Conservation (phyloP, 2,329 filamentous ascomycete species). For the Fusarium chaquense region DNA sequence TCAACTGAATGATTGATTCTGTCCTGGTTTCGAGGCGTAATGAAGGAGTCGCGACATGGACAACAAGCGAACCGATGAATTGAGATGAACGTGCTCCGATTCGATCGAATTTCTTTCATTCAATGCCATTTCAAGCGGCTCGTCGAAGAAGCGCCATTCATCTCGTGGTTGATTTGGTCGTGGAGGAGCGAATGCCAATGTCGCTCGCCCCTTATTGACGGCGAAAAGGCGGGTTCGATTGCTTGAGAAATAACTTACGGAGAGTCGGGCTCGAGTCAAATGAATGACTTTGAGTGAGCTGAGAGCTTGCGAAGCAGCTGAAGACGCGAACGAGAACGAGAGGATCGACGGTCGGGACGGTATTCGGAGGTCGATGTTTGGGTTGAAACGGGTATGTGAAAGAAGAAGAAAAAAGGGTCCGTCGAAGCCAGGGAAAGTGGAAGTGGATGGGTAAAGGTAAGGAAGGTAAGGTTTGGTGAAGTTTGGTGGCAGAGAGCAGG, state of each 20-base stretch:
- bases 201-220: constrained; percentile 20
- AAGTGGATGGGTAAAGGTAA: constrained; percentile 33
- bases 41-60: constrained; percentile 19
- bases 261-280: constrained; percentile 42
- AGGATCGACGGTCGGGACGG: constrained; percentile 39
- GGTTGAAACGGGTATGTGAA: constrained; percentile 43
- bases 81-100: constrained; percentile 12
- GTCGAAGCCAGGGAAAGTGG: constrained; percentile 42
- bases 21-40: constrained; percentile 10
- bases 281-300: constrained; percentile 30
- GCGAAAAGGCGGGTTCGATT: constrained; percentile 20
- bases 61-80: constrained; percentile 2
- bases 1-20: constrained; percentile 1
- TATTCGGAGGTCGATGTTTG: constrained; percentile 36
- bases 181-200: constrained; percentile 6
- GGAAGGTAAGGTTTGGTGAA: constrained; percentile 35
- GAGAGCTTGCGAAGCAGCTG: constrained; percentile 33
- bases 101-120: constrained; percentile 28
- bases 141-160: constrained; percentile 28
- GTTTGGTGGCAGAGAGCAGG: constrained; percentile 34
- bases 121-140: constrained; percentile 25
- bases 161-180: constrained; percentile 29
- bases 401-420: constrained; percentile 45
- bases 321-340: constrained; percentile 38
- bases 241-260: constrained; percentile 40